Percentiles rank a stretch among this genome's conserved stretches.
These are phyloP conservation scores for Rhazya stricta DNA, from an alignment of 257 asterid genomes.

Conservation along the genomic window DNA sequence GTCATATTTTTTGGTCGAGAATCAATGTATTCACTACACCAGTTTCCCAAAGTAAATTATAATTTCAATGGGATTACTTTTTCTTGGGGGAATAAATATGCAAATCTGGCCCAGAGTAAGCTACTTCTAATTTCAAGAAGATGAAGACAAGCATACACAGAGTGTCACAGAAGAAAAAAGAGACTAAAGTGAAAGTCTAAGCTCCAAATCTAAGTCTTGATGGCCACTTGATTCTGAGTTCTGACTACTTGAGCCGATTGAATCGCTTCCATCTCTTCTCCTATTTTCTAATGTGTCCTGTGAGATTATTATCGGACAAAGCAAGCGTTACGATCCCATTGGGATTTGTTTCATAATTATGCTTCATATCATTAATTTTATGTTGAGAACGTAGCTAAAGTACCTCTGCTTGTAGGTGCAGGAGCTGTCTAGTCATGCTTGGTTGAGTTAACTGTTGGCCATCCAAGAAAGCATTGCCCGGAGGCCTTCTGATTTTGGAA, in stretches of 20 bases:
- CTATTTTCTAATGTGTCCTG: slow-evolving; percentile 46
- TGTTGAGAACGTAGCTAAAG: slow-evolving; percentile 14
- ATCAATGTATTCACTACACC: slow-evolving; percentile 17
- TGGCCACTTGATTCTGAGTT: slow-evolving; percentile 50
- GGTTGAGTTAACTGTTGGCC: slow-evolving; percentile 53
- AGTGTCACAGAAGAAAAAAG: not conserved
- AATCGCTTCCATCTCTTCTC: slow-evolving; percentile 35
- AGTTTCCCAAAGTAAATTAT: not conserved
- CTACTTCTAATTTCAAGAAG: slow-evolving; percentile 1
- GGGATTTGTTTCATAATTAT: not conserved
- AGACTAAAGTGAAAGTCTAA: slow-evolving; percentile 42
- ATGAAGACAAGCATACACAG: slow-evolving; percentile 13
- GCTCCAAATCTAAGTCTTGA: slow-evolving; percentile 88
- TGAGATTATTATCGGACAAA: not conserved
- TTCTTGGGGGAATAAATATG: slow-evolving; percentile 3
- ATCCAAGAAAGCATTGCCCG: slow-evolving; percentile 41
- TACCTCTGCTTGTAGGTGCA: slow-evolving; percentile 53
- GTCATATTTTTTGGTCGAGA: not conserved
- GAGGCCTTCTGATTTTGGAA: slow-evolving; percentile 58
- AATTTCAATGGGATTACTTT: slow-evolving; percentile 9
- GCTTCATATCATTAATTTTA: not conserved
- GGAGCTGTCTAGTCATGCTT: slow-evolving; percentile 49
- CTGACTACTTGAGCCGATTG: slow-evolving; percentile 38
- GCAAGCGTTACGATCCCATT: not conserved
- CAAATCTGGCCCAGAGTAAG: not conserved